Conservation (phyloP, 768 basidiomycete species). For the Tephrocybe sp. region DNA sequence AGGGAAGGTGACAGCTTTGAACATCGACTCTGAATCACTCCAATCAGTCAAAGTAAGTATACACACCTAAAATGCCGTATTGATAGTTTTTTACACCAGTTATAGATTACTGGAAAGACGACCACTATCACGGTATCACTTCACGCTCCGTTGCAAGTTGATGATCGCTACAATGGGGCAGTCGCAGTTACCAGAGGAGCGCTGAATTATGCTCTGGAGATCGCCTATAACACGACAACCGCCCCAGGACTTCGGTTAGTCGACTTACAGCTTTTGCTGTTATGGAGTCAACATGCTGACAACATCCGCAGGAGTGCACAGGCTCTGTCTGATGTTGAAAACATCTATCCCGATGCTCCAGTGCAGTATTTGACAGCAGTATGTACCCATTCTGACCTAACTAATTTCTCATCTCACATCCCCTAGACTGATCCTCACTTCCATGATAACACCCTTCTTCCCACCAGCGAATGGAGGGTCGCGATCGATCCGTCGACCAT, state of each 20-base stretch:
- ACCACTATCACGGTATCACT: constrained; percentile 29
- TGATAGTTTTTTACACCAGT: background rate
- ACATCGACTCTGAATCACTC: constrained; percentile 26
- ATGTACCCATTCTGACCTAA: constrained; percentile 7
- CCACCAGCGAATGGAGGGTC: constrained; percentile 34
- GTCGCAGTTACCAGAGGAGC: constrained; percentile 35
- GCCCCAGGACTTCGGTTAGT: constrained; percentile 29
- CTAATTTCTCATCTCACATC: background rate
- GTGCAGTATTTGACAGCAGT: constrained; percentile 33
- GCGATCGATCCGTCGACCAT: constrained; percentile 38
- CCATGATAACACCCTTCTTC: constrained; percentile 34
- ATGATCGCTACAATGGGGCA: constrained; percentile 32
- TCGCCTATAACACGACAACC: constrained; percentile 29
- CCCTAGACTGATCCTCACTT: constrained; percentile 37
- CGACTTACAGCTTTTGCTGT: constrained; percentile 22
- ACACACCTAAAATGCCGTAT: background rate
- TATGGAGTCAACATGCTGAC: background rate
- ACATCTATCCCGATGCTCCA: constrained; percentile 35
- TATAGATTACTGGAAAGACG: constrained; percentile 21
- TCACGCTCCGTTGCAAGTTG: constrained; percentile 30
- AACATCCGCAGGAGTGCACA: constrained; percentile 29
- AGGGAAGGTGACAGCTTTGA: constrained; percentile 17
- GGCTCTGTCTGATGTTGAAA: constrained; percentile 30
- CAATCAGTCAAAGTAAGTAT: constrained; percentile 28
- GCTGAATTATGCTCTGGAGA: constrained; percentile 34